A percentile compares a stretch with the other conserved stretches of the same genome.
phyloP scores from a whole-genome alignment of 306 rosid species.

The Pterocarpus santalinus region DNA sequence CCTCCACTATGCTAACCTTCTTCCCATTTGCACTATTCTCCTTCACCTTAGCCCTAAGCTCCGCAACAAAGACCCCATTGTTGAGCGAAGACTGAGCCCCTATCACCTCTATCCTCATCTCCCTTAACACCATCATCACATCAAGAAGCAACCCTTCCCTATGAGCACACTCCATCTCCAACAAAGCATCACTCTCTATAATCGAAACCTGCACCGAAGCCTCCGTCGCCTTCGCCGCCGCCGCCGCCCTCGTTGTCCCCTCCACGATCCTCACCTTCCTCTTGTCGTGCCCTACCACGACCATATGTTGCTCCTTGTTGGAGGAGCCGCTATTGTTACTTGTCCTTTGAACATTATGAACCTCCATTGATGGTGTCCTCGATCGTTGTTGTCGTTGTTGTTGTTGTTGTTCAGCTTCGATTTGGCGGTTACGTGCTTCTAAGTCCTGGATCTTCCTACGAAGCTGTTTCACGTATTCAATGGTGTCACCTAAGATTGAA shows the following conservation, averaged over 20 bases:
- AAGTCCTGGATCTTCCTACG: conserved; percentile 80
- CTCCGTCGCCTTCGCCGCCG: conserved; percentile 45
- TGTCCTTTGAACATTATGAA: conserved; percentile 44
- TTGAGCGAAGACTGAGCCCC: conserved; percentile 74
- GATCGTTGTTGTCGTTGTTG: conserved; percentile 14
- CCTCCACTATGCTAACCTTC: conserved; percentile 88
- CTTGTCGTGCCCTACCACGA: conserved; percentile 55
- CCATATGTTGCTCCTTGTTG: conserved; percentile 41
- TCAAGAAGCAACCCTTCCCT: conserved; percentile 85
- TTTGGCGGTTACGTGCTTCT: conserved; percentile 64
- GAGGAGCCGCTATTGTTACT: conserved; percentile 27
- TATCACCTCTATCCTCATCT: conserved; percentile 74
- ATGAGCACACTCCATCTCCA: conserved; percentile 82
- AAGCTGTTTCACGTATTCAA: conserved; percentile 86
- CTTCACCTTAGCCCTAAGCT: conserved; percentile 87
- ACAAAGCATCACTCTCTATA: conserved; percentile 83
- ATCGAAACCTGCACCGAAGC: conserved; percentile 81
- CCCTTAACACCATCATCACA: conserved; percentile 76
- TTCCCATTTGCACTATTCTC: conserved; percentile 68
- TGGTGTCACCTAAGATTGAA: conserved; percentile 88
- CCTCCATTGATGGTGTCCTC: conserved; percentile 38
- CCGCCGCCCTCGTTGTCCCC: conserved; percentile 50
- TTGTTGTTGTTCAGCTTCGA: conserved; percentile 54
- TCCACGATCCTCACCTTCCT: conserved; percentile 81
- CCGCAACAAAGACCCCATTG: conserved; percentile 73